phyloP scores from a whole-genome alignment of 768 basidiomycete species.

The Termitomyces bulborhizus region DNA sequence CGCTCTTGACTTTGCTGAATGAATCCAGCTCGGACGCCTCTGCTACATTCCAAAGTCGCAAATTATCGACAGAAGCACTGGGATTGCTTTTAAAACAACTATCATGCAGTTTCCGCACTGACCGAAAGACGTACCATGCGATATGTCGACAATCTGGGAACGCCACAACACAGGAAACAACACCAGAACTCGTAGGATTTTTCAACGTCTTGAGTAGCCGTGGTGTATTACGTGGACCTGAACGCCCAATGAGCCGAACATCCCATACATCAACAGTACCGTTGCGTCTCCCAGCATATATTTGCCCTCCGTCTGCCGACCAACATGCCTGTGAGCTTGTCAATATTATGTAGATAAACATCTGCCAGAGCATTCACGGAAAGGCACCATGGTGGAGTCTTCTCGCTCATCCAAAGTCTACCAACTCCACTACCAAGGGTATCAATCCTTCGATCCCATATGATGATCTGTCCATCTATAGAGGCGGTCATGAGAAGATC shows the following conservation, averaged over 20 bases:
- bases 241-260: constrained; percentile 69
- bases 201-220: constrained; percentile 75
- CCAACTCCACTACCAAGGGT: constrained; percentile 68
- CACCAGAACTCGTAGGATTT: constrained; percentile 84
- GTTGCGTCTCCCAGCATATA: constrained; percentile 88
- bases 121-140: constrained; percentile 58
- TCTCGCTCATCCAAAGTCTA: constrained; percentile 83
- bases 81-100: background rate
- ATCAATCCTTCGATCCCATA: constrained; percentile 83
- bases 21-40: constrained; percentile 68
- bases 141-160: constrained; percentile 92
- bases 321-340: constrained; percentile 71
- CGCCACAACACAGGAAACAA: constrained; percentile 85
- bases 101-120: background rate
- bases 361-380: constrained; percentile 50
- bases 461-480: constrained; percentile 86
- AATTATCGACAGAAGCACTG: constrained; percentile 89
- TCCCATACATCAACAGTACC: constrained; percentile 94
- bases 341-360: background rate
- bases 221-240: constrained; percentile 60
- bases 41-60: constrained; percentile 88
- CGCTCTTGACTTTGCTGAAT: constrained; percentile 53
- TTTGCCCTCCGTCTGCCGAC: constrained; percentile 82
- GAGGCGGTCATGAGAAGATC: constrained; percentile 85
- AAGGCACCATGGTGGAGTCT: constrained; percentile 93